Conservation (phyloP, 1,284 basidiomycete species). For the Mixia osmundae region DNA sequence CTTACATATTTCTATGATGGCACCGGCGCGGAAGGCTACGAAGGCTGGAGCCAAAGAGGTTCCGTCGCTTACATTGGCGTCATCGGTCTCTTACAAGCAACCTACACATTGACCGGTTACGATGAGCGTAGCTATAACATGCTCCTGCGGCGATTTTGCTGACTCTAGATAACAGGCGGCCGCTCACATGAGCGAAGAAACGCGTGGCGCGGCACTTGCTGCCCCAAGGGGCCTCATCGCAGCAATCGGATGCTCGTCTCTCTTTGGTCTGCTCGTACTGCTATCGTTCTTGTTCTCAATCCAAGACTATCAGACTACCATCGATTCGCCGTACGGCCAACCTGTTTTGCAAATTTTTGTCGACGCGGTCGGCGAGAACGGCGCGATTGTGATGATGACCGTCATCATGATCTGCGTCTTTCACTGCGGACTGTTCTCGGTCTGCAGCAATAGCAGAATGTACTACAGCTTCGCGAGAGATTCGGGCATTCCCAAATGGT, state of each 20-base stretch:
- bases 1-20: slow-evolving; percentile 44
- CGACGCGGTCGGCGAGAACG: slow-evolving; percentile 43
- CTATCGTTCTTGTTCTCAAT: slow-evolving; percentile 48
- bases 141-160: too few species aligned
- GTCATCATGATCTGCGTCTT: slow-evolving; percentile 46
- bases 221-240: slow-evolving; percentile 18
- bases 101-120: too few species aligned
- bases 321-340: slow-evolving; percentile 33
- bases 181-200: slow-evolving; percentile 48
- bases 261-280: slow-evolving; percentile 40
- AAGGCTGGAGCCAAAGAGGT: too few species aligned
- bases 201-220: slow-evolving; percentile 31
- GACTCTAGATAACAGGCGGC: slow-evolving; percentile 3
- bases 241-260: slow-evolving; percentile 39
- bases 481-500: slow-evolving; percentile 33
- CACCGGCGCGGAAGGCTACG: slow-evolving; percentile 34
- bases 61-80: too few species aligned
- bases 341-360: slow-evolving; percentile 51
- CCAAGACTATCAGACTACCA: slow-evolving; percentile 36
- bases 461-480: slow-evolving; percentile 38
- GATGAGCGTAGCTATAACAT: too few species aligned
- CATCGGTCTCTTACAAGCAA: too few species aligned
- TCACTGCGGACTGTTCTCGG: slow-evolving; percentile 37
- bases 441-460: slow-evolving; percentile 53
- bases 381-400: slow-evolving; percentile 46